Evolutionary conservation across 163 green algal genomes (phyloP), one percentile per base, ranked within the genome.

Genomic region (Scenedesmus sp.): DNA sequence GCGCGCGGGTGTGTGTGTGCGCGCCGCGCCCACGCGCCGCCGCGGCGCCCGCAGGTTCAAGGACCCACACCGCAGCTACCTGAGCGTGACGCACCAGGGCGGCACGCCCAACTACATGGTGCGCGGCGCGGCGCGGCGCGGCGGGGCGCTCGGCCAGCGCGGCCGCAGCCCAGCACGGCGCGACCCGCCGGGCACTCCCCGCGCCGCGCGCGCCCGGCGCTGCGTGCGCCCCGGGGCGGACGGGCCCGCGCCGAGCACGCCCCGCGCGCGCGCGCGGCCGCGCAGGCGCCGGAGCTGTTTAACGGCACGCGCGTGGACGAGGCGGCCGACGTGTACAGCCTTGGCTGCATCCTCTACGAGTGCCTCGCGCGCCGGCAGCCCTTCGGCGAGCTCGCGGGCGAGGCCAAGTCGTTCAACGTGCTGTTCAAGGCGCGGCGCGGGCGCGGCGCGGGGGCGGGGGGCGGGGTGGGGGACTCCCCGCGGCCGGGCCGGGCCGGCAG

Each of bases 301-400:
- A 94, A 93, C 76, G 89, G 87, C 29, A 69, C 29, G 5, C 3
- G n/a, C 4, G 22, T 65, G 57, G 39, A 47, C 10, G 20, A 57
- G 20, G 50, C 50, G 10, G 50, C 20, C 24, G 50, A 57, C 50
- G 18, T 57, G 17, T 57, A 29, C 20, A n/a, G 87, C 7, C 84
- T 97, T 72, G 93, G 89, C 62, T 89, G 87, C 63, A 95, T 95
- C 69, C 48, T 95, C n/a, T 97, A 97, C 65, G 93, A 97, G 87
- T 89, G 82, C 63, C 77, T 85, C 60, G 89, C 91, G 0, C 76
- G 90, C 13, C 76, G 78, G 26, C 85, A 89, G 58, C 92, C 92
- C 18, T 95, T 92, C 84, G 66, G 75, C 14, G 84, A 92, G 24
- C 75, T 86, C 15, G 67, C 75, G 1, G 42, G 33, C 15, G 72